Conservation (phyloP, 2,329 filamentous ascomycete genomes). For the Pseudogymnoascus verrucosus region DNA sequence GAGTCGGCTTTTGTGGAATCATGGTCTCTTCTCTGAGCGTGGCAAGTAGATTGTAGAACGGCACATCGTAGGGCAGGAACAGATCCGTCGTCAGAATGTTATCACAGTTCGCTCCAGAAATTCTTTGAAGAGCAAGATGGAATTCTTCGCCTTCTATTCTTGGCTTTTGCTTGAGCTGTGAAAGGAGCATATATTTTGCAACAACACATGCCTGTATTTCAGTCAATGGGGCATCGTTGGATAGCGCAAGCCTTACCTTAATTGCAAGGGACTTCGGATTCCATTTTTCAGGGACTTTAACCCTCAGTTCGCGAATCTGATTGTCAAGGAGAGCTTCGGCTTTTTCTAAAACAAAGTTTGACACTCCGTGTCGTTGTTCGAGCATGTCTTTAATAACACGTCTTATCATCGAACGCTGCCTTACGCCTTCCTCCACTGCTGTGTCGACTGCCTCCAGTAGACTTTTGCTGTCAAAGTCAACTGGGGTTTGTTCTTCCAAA, state of each 20-base stretch:
- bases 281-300: background rate
- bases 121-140: constrained; percentile 1
- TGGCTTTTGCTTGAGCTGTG: background rate
- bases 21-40: constrained; percentile 17
- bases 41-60: constrained; percentile 13
- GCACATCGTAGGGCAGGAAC: constrained; percentile 13
- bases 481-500: background rate
- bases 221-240: background rate
- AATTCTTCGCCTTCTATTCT: constrained; percentile 5
- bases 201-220: background rate
- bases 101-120: background rate
- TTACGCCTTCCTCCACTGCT: background rate
- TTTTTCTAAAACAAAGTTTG: background rate
- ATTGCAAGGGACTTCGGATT: background rate
- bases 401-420: background rate
- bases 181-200: background rate
- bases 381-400: constrained; percentile 2
- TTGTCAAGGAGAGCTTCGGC: background rate
- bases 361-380: background rate
- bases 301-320: background rate
- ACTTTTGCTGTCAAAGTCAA: background rate
- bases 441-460: background rate
- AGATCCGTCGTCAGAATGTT: constrained; percentile 8
- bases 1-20: constrained; percentile 14
- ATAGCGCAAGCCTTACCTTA: background rate